phyloP scores from a whole-genome alignment of 179 eudicot species.

The Sideroxylon spinosum region DNA sequence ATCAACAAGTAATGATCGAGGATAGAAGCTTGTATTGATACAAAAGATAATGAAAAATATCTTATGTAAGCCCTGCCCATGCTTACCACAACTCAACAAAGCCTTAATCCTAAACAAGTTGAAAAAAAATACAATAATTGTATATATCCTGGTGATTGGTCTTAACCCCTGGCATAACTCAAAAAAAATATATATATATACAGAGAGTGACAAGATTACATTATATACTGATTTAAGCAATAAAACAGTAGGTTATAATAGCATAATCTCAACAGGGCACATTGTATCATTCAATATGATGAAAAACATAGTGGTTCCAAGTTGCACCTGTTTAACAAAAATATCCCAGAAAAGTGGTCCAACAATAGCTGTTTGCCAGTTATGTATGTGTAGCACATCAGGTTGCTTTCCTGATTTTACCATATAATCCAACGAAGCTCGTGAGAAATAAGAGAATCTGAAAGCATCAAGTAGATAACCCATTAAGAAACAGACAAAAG shows the following conservation, averaged over 20 bases:
- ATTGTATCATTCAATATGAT: background rate
- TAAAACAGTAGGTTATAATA: background rate
- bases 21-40: background rate
- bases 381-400: conserved; percentile 60
- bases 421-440: conserved; percentile 66
- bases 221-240: background rate
- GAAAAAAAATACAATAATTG: background rate
- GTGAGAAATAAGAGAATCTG: conserved; percentile 70
- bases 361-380: conserved; percentile 66
- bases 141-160: background rate
- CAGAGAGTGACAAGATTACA: background rate
- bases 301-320: background rate
- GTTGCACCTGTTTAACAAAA: conserved; percentile 53
- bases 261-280: background rate
- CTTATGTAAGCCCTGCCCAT: background rate
- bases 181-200: background rate
- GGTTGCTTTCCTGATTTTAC: conserved; percentile 60
- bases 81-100: background rate
- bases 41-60: background rate
- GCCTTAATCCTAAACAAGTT: too few species aligned
- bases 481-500: background rate
- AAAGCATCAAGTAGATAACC: conserved; percentile 20
- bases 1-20: background rate
- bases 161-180: background rate
- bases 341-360: conserved; percentile 78